Conservation (phyloP, 345 rosid genomes). For the Draba incana region DNA sequence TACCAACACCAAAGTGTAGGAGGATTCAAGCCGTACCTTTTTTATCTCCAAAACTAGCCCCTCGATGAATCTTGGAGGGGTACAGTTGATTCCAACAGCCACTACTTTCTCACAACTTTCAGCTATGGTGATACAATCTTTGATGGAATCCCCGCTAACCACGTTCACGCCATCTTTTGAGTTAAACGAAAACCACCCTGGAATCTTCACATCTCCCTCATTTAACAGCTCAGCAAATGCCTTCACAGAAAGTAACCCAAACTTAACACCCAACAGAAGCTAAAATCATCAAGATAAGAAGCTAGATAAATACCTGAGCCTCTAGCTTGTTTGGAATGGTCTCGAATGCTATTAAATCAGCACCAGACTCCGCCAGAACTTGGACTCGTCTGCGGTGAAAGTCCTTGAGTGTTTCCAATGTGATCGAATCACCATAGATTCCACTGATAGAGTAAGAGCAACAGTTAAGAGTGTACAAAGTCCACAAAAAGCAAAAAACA, state of each 20-base stretch:
- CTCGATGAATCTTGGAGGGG: slow-evolving; percentile 81
- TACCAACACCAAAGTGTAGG: not conserved
- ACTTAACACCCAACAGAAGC: slow-evolving; percentile 22
- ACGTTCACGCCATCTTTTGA: slow-evolving; percentile 76
- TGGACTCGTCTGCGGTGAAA: slow-evolving; percentile 79
- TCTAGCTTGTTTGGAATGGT: slow-evolving; percentile 81
- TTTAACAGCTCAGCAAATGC: slow-evolving; percentile 73
- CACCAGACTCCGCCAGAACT: slow-evolving; percentile 64
- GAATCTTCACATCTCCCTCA: slow-evolving; percentile 62
- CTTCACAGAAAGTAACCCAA: slow-evolving; percentile 36
- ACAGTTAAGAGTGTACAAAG: not conserved
- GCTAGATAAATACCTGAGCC: slow-evolving; percentile 60
- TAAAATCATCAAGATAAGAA: slow-evolving; percentile 17
- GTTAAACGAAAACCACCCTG: slow-evolving; percentile 82
- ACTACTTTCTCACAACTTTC: slow-evolving; percentile 66
- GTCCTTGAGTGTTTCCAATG: slow-evolving; percentile 58
- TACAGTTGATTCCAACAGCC: slow-evolving; percentile 85
- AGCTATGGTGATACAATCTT: slow-evolving; percentile 64
- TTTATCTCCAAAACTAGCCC: slow-evolving; percentile 53
- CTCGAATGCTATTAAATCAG: slow-evolving; percentile 84
- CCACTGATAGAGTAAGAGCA: slow-evolving; percentile 50
- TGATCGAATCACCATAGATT: slow-evolving; percentile 61
- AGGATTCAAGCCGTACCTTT: slow-evolving; percentile 47
- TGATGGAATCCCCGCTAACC: slow-evolving; percentile 75
- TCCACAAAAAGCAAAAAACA: not conserved